Evolutionary conservation across 495 filamentous ascomycete genomes (phyloP), one percentile per base, ranked within the genome.

Genomic region (Neurospora sp.): DNA sequence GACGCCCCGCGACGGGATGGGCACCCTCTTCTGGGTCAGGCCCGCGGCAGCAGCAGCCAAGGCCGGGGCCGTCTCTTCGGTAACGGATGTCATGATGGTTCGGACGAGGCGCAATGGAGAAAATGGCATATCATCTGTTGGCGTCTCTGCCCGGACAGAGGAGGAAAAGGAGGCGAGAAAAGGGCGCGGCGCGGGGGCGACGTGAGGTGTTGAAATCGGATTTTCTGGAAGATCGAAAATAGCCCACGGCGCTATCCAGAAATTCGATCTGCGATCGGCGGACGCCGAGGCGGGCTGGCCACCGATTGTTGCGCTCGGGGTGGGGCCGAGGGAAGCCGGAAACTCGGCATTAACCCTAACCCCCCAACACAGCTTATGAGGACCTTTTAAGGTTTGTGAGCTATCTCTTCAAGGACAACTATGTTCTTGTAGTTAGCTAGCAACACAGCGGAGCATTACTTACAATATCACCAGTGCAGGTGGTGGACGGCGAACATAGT

Each of bases 1-100:
- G 79, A 97, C 93, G 72, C 94, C 94, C 80, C 91, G 92, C 73
- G 86, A 87, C 71, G 94, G 94, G 79, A 97, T 97, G 69, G 93
- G 90, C 39, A 96, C 92, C 75, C 85, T 89, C 81, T 89, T 89
- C 54, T 62, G 54, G 2, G 54, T 62, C 2, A 62, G 54, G 23
- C 54, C 54, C 11, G 54, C 23, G 23, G 54, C 54, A 16, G 54
- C 48, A 62, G 48, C 54, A 62, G 54, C 54, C 54, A 62, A 23
- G 54, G 23, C 54, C 54, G 54, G 54, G 23, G 23, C 54, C 54
- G 54, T 62, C 23, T 62, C 54, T 62, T 62, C 5, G 23, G 54
- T 62, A 62, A 62, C 54, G 12, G 54, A 62, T 62, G 54, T 62
- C 54, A 62, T 62, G 23, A 62, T 62, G 23, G 54, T 62, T 62